These are phyloP conservation scores for Ochetophila trinervis DNA, from an alignment of 306 rosid genomes.

Conservation along the genomic window DNA sequence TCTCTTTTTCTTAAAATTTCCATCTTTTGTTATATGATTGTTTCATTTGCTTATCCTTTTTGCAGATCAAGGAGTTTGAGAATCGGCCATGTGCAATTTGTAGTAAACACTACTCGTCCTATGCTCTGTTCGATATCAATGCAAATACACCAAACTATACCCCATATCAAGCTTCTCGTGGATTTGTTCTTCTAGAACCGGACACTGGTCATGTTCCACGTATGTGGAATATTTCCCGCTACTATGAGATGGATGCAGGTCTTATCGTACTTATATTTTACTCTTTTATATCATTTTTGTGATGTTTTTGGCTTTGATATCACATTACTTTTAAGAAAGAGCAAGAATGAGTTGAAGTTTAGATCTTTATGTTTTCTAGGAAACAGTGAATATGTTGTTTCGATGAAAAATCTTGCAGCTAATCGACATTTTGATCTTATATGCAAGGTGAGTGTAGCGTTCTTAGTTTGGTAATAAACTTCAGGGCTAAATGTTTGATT, in stretches of 20 bases:
- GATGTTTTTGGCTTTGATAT: too few species aligned
- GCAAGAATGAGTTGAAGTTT: neutral
- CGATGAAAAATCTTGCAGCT: neutral
- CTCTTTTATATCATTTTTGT: neutral
- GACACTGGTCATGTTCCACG: neutral
- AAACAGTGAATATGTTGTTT: neutral
- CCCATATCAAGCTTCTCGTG: neutral
- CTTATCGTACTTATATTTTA: too few species aligned
- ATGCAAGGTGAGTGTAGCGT: neutral
- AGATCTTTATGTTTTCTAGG: neutral
- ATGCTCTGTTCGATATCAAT: neutral
- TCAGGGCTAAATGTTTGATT: neutral
- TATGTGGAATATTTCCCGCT: neutral
- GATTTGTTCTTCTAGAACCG: neutral
- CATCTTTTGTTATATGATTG: too few species aligned
- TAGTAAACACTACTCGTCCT: neutral
- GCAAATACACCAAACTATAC: too few species aligned
- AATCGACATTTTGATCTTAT: neutral
- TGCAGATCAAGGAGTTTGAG: neutral
- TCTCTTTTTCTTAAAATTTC: too few species aligned
- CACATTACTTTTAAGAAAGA: too few species aligned
- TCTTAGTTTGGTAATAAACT: too few species aligned
- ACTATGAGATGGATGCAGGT: neutral
- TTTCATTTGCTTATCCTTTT: neutral
- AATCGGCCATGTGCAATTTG: neutral